phyloP scores from a whole-genome alignment of 2,329 filamentous ascomycete species.

The Diaporthe vaccinii region DNA sequence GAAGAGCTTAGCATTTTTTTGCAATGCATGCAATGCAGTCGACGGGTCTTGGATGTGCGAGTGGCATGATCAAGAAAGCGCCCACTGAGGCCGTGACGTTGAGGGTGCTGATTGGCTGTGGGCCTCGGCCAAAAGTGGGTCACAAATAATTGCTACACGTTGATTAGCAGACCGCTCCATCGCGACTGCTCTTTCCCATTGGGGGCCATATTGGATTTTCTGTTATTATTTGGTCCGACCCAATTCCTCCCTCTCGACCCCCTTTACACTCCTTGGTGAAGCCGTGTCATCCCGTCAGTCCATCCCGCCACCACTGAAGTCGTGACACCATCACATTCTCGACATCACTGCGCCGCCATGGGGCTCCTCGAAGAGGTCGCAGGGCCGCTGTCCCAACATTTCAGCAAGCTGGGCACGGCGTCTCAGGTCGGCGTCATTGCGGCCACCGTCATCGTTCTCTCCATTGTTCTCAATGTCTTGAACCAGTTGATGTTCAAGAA shows the following conservation, averaged over 20 bases:
- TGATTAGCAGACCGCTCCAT: conserved; percentile 26
- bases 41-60: not conserved
- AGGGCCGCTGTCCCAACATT: conserved; percentile 64
- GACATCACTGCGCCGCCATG: conserved; percentile 56
- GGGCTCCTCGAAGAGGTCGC: conserved; percentile 67
- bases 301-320: not conserved
- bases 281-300: conserved; percentile 1
- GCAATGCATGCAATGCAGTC: not conserved
- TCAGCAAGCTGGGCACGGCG: conserved; percentile 61
- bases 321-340: not conserved
- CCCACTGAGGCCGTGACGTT: not conserved
- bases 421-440: conserved; percentile 63
- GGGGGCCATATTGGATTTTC: not conserved
- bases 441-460: conserved; percentile 60
- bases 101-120: conserved; percentile 6
- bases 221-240: conserved; percentile 25
- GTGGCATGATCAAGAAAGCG: not conserved
- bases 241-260: not conserved
- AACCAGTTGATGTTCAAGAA: conserved; percentile 86
- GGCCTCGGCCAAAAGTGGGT: not conserved
- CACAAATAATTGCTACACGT: conserved; percentile 22
- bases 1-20: not conserved
- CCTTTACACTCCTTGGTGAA: not conserved
- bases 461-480: conserved; percentile 83
- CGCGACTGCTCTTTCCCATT: not conserved